Conservation (phyloP, 1,139 yeast genomes). For the Zygosaccharomyces sapae region DNA sequence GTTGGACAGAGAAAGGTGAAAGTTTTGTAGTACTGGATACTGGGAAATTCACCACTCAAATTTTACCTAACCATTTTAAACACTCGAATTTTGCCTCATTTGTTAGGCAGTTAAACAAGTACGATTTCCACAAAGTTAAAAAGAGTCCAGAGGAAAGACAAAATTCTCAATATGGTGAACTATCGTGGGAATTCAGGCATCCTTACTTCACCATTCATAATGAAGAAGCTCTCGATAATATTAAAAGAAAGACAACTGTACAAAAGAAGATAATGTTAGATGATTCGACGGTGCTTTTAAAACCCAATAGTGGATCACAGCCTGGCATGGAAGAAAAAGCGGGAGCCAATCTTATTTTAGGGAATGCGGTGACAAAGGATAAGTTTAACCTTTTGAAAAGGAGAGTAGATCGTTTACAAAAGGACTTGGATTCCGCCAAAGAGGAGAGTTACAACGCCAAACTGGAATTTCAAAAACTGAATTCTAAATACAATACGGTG, state of each 20-base stretch:
- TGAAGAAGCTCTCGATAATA: conserved; percentile 31
- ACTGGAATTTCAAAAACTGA: conserved; percentile 44
- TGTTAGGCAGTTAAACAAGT: conserved; percentile 94
- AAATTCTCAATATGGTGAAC: conserved; percentile 62
- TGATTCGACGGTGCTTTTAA: conserved; percentile 19
- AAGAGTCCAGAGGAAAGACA: conserved; percentile 45
- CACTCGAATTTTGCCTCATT: conserved; percentile 93
- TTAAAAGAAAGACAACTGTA: conserved; percentile 47
- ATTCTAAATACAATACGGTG: conserved; percentile 59
- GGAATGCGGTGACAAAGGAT: conserved; percentile 28
- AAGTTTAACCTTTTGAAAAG: conserved; percentile 29
- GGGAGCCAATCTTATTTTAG: conserved; percentile 18
- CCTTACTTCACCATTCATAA: conserved; percentile 71
- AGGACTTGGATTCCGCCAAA: conserved; percentile 43
- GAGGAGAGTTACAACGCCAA: conserved; percentile 42
- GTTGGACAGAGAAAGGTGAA: conserved; percentile 82
- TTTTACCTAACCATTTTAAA: conserved; percentile 86
- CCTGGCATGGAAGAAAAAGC: conserved; percentile 14
- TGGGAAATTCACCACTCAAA: conserved; percentile 76
- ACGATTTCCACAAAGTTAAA: conserved; percentile 92
- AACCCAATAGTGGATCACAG: conserved; percentile 12
- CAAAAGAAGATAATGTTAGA: conserved; percentile 41
- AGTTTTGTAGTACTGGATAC: conserved; percentile 86
- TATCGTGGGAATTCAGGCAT: conserved; percentile 93
- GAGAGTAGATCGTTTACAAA: conserved; percentile 39